These are phyloP conservation scores for Fusarium sp. DNA, from an alignment of 2,329 filamentous ascomycete species.

Conservation along the genomic window DNA sequence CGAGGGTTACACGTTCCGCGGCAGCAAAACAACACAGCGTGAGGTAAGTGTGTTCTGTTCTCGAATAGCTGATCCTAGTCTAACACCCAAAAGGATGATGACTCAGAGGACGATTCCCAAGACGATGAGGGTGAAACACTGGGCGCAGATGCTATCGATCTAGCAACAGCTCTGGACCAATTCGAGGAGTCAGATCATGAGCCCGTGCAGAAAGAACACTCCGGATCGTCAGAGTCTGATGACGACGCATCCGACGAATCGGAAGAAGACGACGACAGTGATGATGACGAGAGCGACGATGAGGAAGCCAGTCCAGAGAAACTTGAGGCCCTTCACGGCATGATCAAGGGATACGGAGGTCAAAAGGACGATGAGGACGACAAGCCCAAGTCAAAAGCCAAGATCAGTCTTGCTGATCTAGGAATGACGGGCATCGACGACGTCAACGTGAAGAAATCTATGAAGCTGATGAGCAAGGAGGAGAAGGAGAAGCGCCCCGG, in stretches of 20 bases:
- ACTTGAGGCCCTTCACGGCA: slow-evolving; percentile 70
- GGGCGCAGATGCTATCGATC: slow-evolving; percentile 66
- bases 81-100: slow-evolving; percentile 54
- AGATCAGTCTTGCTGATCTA: slow-evolving; percentile 79
- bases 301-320: slow-evolving; percentile 61
- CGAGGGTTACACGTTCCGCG: slow-evolving; percentile 71
- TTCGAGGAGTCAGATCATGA: slow-evolving; percentile 60
- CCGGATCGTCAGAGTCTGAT: slow-evolving; percentile 55
- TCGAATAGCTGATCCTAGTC: neutral
- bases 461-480: slow-evolving; percentile 77
- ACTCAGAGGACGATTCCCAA: slow-evolving; percentile 64
- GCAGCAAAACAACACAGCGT: slow-evolving; percentile 51
- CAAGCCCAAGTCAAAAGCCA: slow-evolving; percentile 62
- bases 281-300: slow-evolving; percentile 56
- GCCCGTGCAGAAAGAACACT: slow-evolving; percentile 55
- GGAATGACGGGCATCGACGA: slow-evolving; percentile 75
- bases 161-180: slow-evolving; percentile 65
- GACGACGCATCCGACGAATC: slow-evolving; percentile 52
- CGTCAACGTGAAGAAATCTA: slow-evolving; percentile 76
- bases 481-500: slow-evolving; percentile 58
- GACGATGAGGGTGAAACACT: slow-evolving; percentile 66
- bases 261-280: slow-evolving; percentile 57
- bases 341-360: slow-evolving; percentile 74
- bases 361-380: slow-evolving; percentile 63
- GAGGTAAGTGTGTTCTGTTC: slow-evolving; percentile 35